phyloP scores from a whole-genome alignment of 2,329 filamentous ascomycete species.

The Penicillium sumatraense region DNA sequence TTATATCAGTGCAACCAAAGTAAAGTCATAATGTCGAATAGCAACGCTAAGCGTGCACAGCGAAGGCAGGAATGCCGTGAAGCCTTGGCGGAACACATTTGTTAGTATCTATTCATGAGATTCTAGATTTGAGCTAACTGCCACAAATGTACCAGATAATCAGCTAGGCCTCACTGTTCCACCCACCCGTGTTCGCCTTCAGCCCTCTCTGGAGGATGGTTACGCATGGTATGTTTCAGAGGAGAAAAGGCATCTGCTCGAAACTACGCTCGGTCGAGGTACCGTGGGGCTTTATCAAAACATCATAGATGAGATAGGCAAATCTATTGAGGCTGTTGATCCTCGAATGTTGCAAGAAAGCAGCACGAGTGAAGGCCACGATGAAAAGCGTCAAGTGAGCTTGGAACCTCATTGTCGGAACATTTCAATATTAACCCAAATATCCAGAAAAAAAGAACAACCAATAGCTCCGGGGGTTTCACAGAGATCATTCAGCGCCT shows the following conservation, averaged over 20 bases:
- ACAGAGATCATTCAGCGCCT: neutral
- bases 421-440: too few species aligned
- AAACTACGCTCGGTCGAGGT: constrained; percentile 3
- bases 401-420: too few species aligned
- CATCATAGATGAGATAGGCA: neutral
- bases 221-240: constrained; percentile 11
- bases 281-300: constrained; percentile 9
- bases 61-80: constrained; percentile 11
- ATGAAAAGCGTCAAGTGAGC: neutral
- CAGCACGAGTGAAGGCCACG: neutral
- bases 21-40: neutral
- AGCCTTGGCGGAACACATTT: constrained; percentile 7
- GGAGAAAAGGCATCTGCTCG: constrained; percentile 1
- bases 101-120: neutral
- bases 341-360: neutral
- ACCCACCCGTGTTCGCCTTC: constrained; percentile 3
- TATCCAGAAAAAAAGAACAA: neutral
- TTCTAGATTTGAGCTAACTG: neutral
- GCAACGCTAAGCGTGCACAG: constrained; percentile 7
- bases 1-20: too few species aligned
- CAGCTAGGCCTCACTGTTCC: constrained; percentile 7
- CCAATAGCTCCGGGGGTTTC: neutral
- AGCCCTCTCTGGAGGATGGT: constrained; percentile 8
- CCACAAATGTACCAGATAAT: neutral
- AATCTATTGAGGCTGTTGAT: constrained; percentile 4